Conservation (phyloP, 768 basidiomycete species). For the Tricholoma sp. region DNA sequence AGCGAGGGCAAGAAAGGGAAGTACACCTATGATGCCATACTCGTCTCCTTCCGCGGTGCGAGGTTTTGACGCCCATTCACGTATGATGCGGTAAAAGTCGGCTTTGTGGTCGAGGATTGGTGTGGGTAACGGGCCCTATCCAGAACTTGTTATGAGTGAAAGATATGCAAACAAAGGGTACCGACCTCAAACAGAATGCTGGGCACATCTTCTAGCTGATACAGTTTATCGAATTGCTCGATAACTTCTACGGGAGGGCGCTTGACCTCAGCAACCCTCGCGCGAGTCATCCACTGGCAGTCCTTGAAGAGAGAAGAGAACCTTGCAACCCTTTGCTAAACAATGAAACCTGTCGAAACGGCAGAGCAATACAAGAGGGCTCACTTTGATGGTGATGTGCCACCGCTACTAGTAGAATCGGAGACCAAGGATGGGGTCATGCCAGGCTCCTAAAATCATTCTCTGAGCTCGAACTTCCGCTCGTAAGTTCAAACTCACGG, state of each 20-base stretch:
- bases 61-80: too few relatives aligned
- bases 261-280: neutral
- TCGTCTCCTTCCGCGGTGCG: too few relatives aligned
- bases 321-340: neutral
- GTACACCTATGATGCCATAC: too few relatives aligned
- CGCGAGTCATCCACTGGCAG: neutral
- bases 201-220: neutral
- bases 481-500: too few relatives aligned
- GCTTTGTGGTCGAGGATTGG: too few relatives aligned
- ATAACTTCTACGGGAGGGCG: neutral
- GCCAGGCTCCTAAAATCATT: too few relatives aligned
- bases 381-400: too few relatives aligned
- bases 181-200: slow-evolving; percentile 2
- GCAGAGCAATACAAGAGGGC: neutral
- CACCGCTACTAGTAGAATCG: too few relatives aligned
- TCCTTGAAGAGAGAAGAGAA: neutral
- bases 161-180: slow-evolving; percentile 1
- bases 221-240: slow-evolving; percentile 1
- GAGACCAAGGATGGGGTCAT: too few relatives aligned
- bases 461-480: too few relatives aligned
- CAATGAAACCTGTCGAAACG: neutral
- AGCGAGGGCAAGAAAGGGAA: too few relatives aligned
- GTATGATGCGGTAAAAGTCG: too few relatives aligned
- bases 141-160: neutral
- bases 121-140: neutral